A percentile compares a stretch with the other conserved stretches of the same genome.
These are phyloP conservation scores for Austroboletus rostrupii DNA, from an alignment of 1,284 basidiomycete species.

Conservation along the genomic window DNA sequence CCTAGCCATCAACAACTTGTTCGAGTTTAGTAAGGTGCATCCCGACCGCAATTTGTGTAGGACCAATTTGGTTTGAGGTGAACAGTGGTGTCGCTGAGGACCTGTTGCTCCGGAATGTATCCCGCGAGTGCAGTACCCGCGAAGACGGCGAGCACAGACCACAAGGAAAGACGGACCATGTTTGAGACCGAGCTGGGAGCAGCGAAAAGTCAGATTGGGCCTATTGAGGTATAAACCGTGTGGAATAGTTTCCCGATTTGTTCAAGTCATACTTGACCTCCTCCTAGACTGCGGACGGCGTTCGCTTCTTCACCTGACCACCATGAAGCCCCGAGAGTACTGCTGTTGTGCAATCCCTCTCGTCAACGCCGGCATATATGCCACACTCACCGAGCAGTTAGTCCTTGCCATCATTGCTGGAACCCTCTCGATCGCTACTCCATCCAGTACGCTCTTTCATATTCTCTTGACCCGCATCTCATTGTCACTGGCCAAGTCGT, in stretches of 20 bases:
- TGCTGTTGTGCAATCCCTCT: conserved; percentile 84
- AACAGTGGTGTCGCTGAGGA: conserved; percentile 34
- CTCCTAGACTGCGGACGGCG: background rate
- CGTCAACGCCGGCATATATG: conserved; percentile 83
- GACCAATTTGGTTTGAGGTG: conserved; percentile 46
- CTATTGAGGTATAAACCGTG: conserved; percentile 12
- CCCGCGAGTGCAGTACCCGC: conserved; percentile 33
- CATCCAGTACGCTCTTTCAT: conserved; percentile 49
- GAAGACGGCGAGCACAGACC: conserved; percentile 37
- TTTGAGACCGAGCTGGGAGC: conserved; percentile 4
- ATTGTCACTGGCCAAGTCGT: conserved; percentile 55
- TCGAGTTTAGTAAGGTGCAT: background rate
- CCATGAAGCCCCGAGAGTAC: conserved; percentile 68
- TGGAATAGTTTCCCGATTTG: conserved; percentile 14
- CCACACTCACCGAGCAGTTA: conserved; percentile 75
- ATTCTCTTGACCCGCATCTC: conserved; percentile 1
- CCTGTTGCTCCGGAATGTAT: conserved; percentile 37
- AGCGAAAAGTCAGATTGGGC: too few relatives aligned
- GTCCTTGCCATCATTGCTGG: conserved; percentile 67
- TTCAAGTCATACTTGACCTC: background rate
- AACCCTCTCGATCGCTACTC: conserved; percentile 75
- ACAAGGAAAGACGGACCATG: conserved; percentile 43
- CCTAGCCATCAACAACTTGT: conserved; percentile 7
- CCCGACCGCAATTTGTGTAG: conserved; percentile 58
- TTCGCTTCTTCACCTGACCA: background rate